Evolutionary conservation across 1,284 basidiomycete species (phyloP), one percentile per base, ranked within the genome.

Genomic region (Ceratobasidium sp.): DNA sequence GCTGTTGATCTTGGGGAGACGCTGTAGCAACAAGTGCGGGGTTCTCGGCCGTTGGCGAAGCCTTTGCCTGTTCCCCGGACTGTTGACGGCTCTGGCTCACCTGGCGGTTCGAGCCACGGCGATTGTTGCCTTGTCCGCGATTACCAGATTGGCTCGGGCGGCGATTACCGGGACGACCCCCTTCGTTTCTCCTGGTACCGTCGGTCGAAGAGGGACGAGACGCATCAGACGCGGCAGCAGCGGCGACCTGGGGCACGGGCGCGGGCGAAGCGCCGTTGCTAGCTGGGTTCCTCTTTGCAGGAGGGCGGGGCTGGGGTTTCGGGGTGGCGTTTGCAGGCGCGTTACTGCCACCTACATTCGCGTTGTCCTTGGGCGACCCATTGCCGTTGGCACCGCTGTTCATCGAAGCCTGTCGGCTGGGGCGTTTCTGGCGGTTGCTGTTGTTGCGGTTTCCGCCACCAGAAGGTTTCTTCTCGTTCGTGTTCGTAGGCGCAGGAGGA

Each of bases 1-100:
- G 79, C 90, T 88, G 78, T 88, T 91, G 40, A 30, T 86, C 84
- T 76, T 88, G 87, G n/a, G 79, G 79, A 56, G 79, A 77, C 49
- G 81, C 23, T 21, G 60, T 54, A 44, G 63, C 21, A 23, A 30
- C 49, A 18, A 54, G 36, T 18, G 73, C 72, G 42, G 60, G 36
- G 42, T 75, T 75, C 42, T 73, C 71, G 66, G 72, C 33, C 28
- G 54, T 28, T 25, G 60, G 64, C 33, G 71, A 63, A 21, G 64
- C 72, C 66, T 73, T 74, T 70, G 40, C 63, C 54, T 70, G 67
- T 42, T 63, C 70, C 21, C 73, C 73, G 21, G 61, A 69, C 63
- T 72, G 72, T 42, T 74, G 74, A 21, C 69, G 73, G 51, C 51
- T 71, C 62, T 60, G 69, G 62, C 61, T 74, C 36, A 46, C 53